A percentile compares a stretch with the other conserved stretches of the same genome.
These are phyloP conservation scores for Nissolia schottii DNA, from an alignment of 306 rosid species.

Conservation along the genomic window DNA sequence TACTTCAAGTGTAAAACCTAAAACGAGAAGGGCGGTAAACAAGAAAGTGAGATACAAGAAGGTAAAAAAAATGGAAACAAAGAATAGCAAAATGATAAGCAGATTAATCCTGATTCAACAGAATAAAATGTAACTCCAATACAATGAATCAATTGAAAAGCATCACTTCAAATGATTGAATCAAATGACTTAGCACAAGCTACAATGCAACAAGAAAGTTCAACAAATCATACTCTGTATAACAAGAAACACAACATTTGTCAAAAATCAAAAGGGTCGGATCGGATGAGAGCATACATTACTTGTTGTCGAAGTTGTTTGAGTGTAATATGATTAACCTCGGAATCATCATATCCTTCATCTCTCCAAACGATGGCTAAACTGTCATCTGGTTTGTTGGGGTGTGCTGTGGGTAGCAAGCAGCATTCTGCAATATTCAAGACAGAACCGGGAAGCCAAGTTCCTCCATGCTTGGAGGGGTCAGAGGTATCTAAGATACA, in stretches of 20 bases:
- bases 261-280: not conserved
- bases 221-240: not conserved
- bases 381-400: conserved; percentile 51
- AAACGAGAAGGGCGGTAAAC: not conserved
- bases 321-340: conserved; percentile 51
- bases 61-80: not conserved
- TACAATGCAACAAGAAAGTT: not conserved
- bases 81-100: not conserved
- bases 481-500: conserved; percentile 57
- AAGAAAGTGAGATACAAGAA: not conserved
- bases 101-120: not conserved
- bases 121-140: not conserved
- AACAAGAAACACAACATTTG: not conserved
- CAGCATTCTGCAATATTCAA: conserved; percentile 86
- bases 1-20: not conserved
- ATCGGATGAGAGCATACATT: conserved; percentile 48
- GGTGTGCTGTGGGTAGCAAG: conserved; percentile 46
- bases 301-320: conserved; percentile 76
- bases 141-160: not conserved
- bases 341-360: conserved; percentile 60
- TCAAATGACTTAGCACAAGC: not conserved
- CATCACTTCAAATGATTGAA: not conserved
- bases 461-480: conserved; percentile 48
- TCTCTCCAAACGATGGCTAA: conserved; percentile 77
- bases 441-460: conserved; percentile 72